Base-by-base conservation (phyloP, 192 early-diverging fungal species). In the Backusella tuberculispora region DNA sequence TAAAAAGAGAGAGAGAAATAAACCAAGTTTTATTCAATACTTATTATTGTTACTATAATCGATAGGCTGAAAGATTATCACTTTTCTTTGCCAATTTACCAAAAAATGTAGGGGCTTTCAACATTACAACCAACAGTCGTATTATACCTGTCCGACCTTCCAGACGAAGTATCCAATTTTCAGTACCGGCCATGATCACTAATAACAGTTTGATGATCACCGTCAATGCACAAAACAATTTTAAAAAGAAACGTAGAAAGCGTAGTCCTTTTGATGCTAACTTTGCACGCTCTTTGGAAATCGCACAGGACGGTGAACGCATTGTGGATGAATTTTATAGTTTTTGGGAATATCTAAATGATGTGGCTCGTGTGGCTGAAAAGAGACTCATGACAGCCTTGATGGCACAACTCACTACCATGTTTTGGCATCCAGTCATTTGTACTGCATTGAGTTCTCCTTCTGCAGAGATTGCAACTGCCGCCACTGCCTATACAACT, bases 311-410 rank as follows among this genome's bases (percentile, higher is more conserved):
- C 14, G 67, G 69, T 17, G 73, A 75, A 15, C 38, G 63, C 5
- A 56, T 75, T 17, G 77, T 76, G n/a, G 81, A 82, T 53, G 74
- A 78, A 17, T 82, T 78, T 67, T 82, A 78, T 65, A 78, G 77
- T 42, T 78, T 82, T 38, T 82, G 81, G 81, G 81, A 82, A 26
- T 76, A 77, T 63, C 63, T 78, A 4, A 82, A 82, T 26, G 77
- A 76, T 71, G 77, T 82, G 42, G 81, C 81, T 9, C 69, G 81
- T 29, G 74, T 82, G 3, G 81, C 73, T 4, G 76, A 82, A 44
- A 78, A 78, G 19, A 74, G 81, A 47, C 47, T 82, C 17, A 82
- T 77, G 65, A 78, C 76, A 17, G 74, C 77, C 3, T 66, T 82
- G 0, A 78, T 74, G 65, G 76, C 81, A 0, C 81, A 82, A 38